Base-by-base conservation (phyloP, 805 yeast genomes). In the Pichia membranifaciens region DNA sequence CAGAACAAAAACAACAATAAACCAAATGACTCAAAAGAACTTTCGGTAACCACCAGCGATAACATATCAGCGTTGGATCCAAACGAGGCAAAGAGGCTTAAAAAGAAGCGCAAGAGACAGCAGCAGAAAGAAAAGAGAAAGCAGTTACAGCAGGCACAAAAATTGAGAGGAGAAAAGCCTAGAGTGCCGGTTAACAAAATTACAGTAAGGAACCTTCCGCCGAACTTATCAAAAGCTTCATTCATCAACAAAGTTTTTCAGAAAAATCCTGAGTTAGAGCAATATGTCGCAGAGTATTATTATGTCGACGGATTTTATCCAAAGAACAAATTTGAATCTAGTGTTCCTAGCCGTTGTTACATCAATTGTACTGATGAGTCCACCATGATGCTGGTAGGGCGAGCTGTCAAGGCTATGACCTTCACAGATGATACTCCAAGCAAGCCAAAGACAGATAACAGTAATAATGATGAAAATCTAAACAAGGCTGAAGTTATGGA, bases 141-240 rank as follows among this genome's bases (percentile, higher is more conserved):
- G n/a, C 37, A 29, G 7, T 41, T 17, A 40, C 45, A 38, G 50
- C 34, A 37, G 29, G 31, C 6, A 28, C 16, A 16, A 8, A 40
- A 16, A 17, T 17, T 35, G 21, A 39, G 43, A n/a, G 29, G 22
- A 17, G 32, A 33, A 16, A n/a, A 13, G 39, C 18, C 41, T 28
- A 10, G 13, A 8, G 4, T 21, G 12, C 42, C 48, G 23, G 49
- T 29, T 28, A 45, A 49, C n/a, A 71, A 70, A 49, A 40, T 71
- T 2, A 62, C 60, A 0, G 58, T 75, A 2, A 64, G 81, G 45
- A 56, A 69, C 7, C 57, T 76, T 12, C 81, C 81, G 2, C 76
- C 80, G 2, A 51, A 55, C 17, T 53, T 72, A 16, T 40, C 50
- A 1, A 59, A 63, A 20, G 55, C 51, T 1, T 59, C 56, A 6